phyloP scores from a whole-genome alignment of 2,329 filamentous ascomycete genomes.

The Ramularia endophylla region DNA sequence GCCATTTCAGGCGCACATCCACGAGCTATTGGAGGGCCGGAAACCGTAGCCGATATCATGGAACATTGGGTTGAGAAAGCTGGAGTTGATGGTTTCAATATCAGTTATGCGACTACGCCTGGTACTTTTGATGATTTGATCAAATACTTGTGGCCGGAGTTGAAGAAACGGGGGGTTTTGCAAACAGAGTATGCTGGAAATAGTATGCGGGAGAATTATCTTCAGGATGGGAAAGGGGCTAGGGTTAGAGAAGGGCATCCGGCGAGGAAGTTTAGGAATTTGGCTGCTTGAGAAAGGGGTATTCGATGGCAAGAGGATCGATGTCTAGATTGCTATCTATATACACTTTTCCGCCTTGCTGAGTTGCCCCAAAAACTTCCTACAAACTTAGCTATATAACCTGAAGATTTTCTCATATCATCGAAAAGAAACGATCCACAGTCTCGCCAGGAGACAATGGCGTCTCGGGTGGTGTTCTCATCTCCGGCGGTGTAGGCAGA shows the following conservation, averaged over 20 bases:
- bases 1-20: slow-evolving; percentile 39
- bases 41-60: slow-evolving; percentile 42
- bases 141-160: slow-evolving; percentile 33
- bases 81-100: slow-evolving; percentile 39
- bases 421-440: slow-evolving; percentile 5
- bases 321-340: too few relatives aligned
- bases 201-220: slow-evolving; percentile 27
- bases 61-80: slow-evolving; percentile 42
- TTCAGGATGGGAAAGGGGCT: slow-evolving; percentile 23
- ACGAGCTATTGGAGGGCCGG: slow-evolving; percentile 34
- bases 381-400: too few relatives aligned
- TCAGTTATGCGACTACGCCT: slow-evolving; percentile 41
- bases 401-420: not conserved
- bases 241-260: slow-evolving; percentile 23
- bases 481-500: slow-evolving; percentile 4
- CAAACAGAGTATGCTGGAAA: slow-evolving; percentile 23
- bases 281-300: not conserved
- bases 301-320: too few relatives aligned
- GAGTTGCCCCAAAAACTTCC: too few relatives aligned
- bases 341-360: too few relatives aligned
- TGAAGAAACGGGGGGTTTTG: slow-evolving; percentile 32
- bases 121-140: slow-evolving; percentile 36
- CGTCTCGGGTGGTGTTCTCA: slow-evolving; percentile 17
- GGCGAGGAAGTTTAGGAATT: slow-evolving; percentile 14
- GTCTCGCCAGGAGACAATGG: slow-evolving; percentile 9